Base-by-base conservation (phyloP, 225 moss, liverwort and hornwort species). In the Straminergon stramineum region DNA sequence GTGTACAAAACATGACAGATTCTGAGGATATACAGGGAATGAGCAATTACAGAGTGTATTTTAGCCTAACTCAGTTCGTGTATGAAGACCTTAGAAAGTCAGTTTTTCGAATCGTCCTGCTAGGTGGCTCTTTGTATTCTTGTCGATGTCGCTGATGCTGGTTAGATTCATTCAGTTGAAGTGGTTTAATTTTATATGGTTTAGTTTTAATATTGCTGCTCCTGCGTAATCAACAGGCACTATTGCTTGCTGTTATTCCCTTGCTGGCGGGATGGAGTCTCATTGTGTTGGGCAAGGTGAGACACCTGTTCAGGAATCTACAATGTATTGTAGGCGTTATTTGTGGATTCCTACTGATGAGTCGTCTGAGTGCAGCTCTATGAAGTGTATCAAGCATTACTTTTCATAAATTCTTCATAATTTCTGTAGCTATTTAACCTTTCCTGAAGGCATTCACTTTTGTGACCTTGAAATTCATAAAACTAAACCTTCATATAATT, bases 201-300 rank as follows among this genome's bases (percentile, higher is more conserved):
- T n/a, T n/a, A n/a, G n/a, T n/a, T n/a, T n/a, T 23, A 48, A 87
- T 30, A 24, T 78, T 90, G 85, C 69, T 71, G n/a, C 30, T 83
- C 16, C 30, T 90, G 78, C 45, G 66, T 65, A 75, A 87, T 87
- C 61, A 79, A 90, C 96, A 97, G 97, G 97, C 96, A 37, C 41
- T 97, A 30, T 57, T 92, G 19, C 68, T 94, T 63, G 94, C 96
- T 88, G 75, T 91, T 61, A 51, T 96, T 57, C 95, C 95, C 17
- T 87, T 91, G 78, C 84, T 94, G 43, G 89, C 90, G 79, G 97
- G 96, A 91, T 98, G 92, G 91, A 71, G 90, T 86, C 93, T 95
- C 80, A 90, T 98, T 84, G 73, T 80, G 39, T 79, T 95, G 84
- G 96, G 95, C 73, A 90, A 95, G 92, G 97, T 97, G 82, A 91